phyloP scores from a whole-genome alignment of 2,329 filamentous ascomycete genomes.

The Pseudogymnoascus sp. region DNA sequence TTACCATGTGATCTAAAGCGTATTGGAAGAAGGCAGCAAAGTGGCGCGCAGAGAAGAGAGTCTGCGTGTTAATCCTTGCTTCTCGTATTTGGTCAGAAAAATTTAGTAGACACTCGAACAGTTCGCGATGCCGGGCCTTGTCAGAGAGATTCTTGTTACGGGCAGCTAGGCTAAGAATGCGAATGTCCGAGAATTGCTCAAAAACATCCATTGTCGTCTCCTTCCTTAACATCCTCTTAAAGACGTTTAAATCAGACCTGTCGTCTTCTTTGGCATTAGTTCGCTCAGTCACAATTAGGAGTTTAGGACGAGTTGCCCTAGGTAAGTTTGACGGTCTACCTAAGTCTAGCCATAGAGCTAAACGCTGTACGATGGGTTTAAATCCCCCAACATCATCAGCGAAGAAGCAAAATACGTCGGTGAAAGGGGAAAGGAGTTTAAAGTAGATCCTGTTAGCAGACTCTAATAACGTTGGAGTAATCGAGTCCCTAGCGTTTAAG shows the following conservation, averaged over 20 bases:
- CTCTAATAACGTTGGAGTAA: constrained; percentile 8
- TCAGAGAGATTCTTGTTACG: constrained; percentile 14
- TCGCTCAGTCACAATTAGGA: constrained; percentile 13
- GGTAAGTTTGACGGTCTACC: constrained; percentile 14
- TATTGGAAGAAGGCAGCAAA: constrained; percentile 16
- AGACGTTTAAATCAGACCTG: not conserved
- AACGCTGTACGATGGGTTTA: constrained; percentile 14
- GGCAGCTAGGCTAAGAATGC: constrained; percentile 12
- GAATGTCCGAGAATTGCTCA: constrained; percentile 10
- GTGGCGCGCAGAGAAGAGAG: constrained; percentile 16
- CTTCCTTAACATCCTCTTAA: constrained; percentile 14
- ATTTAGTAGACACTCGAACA: constrained; percentile 11
- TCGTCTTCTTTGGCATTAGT: constrained; percentile 11
- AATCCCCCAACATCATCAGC: constrained; percentile 18
- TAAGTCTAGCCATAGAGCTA: constrained; percentile 19
- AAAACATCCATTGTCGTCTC: constrained; percentile 16
- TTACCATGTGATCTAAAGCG: constrained; percentile 10
- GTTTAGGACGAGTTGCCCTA: not conserved
- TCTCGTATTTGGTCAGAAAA: constrained; percentile 16
- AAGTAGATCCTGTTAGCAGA: constrained; percentile 3
- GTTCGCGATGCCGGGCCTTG: constrained; percentile 13
- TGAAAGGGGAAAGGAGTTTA: constrained; percentile 9
- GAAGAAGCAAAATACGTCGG: constrained; percentile 23
- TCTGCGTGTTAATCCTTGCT: constrained; percentile 11
- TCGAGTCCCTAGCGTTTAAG: not conserved